A percentile compares a stretch with the other conserved stretches of the same genome.
Evolutionary conservation across 1,284 basidiomycete genomes (phyloP).

Genomic region (Marasmius fiardii): DNA sequence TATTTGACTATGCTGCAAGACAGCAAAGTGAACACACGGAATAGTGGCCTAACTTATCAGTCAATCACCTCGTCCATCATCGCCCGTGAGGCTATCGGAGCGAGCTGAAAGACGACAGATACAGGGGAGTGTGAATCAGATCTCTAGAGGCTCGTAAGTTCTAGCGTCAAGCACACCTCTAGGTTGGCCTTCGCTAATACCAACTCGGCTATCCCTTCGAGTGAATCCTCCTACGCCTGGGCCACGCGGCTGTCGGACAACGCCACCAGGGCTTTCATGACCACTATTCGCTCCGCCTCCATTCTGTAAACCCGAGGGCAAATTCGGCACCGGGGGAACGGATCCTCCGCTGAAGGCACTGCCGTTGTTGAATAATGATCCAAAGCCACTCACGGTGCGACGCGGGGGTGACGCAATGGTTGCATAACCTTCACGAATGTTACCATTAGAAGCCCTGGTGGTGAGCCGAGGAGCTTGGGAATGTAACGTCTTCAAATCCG

Average conservation of each 20-base stretch:
- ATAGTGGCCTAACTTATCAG: not conserved
- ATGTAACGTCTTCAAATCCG: conserved; percentile 84
- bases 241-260: conserved; percentile 78
- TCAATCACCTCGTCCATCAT: conserved; percentile 32
- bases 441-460: conserved; percentile 85
- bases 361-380: conserved; percentile 60
- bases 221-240: conserved; percentile 71
- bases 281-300: conserved; percentile 29
- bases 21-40: not conserved
- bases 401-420: conserved; percentile 81
- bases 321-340: conserved; percentile 75
- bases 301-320: conserved; percentile 48
- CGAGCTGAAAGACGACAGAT: conserved; percentile 26
- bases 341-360: conserved; percentile 35
- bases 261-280: conserved; percentile 47
- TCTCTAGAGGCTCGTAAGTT: conserved; percentile 80
- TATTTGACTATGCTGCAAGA: conserved; percentile 4
- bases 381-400: conserved; percentile 66
- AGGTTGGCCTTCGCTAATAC: conserved; percentile 50
- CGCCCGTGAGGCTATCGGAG: conserved; percentile 41
- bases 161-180: conserved; percentile 74
- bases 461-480: conserved; percentile 77
- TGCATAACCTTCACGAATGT: conserved; percentile 89
- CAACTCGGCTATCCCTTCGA: conserved; percentile 58
- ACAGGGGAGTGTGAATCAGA: conserved; percentile 44